These are phyloP conservation scores for Candida corydali DNA, from an alignment of 805 yeast species.

Conservation along the genomic window DNA sequence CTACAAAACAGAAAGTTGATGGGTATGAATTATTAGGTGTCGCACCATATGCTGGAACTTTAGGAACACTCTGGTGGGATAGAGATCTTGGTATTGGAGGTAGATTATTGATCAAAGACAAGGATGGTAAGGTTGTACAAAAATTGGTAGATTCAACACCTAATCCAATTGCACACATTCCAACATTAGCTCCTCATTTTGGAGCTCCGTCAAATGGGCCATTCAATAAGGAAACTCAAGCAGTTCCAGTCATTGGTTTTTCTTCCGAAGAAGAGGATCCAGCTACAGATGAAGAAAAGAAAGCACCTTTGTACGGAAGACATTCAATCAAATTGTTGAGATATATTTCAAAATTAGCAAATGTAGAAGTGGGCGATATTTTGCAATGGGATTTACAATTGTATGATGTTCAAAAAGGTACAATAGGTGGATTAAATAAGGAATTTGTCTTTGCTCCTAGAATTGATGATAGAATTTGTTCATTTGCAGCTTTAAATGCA, in stretches of 20 bases:
- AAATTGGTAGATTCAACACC: constrained; percentile 56
- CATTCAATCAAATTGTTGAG: constrained; percentile 68
- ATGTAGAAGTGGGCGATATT: constrained; percentile 56
- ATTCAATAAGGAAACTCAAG: constrained; percentile 71
- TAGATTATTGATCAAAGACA: constrained; percentile 50
- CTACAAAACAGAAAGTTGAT: constrained; percentile 56
- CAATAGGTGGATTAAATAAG: constrained; percentile 69
- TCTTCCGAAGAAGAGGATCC: constrained; percentile 35
- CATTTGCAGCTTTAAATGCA: constrained; percentile 65
- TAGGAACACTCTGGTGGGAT: constrained; percentile 69
- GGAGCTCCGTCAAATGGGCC: constrained; percentile 67
- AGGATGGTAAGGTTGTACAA: constrained; percentile 30
- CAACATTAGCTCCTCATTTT: constrained; percentile 84
- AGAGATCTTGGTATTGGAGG: constrained; percentile 87
- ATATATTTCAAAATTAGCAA: constrained; percentile 60
- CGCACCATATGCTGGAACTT: constrained; percentile 78
- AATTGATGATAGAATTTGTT: constrained; percentile 79
- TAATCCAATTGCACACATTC: constrained; percentile 73
- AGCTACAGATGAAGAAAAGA: constrained; percentile 56
- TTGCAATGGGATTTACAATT: constrained; percentile 72
- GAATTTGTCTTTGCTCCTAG: constrained; percentile 82
- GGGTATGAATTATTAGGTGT: constrained; percentile 79
- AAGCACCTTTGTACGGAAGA: constrained; percentile 62
- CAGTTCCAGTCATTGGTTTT: constrained; percentile 75
- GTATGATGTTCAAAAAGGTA: constrained; percentile 77